phyloP scores from a whole-genome alignment of 2,329 filamentous ascomycete species.

The Geosmithia flava region DNA sequence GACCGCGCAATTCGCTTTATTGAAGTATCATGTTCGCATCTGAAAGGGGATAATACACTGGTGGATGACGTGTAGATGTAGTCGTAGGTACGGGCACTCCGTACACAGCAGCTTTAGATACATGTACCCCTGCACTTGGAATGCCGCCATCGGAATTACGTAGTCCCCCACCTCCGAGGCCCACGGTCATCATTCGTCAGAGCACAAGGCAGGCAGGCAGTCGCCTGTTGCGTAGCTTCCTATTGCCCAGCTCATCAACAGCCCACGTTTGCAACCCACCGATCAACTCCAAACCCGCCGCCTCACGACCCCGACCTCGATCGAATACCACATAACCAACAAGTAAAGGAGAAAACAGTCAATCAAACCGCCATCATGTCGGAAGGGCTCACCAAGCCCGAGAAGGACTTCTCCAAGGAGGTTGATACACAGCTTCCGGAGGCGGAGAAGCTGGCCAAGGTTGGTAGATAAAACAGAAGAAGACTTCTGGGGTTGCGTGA shows the following conservation, averaged over 20 bases:
- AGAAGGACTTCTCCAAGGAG: constrained; percentile 98
- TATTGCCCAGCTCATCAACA: constrained; percentile 4
- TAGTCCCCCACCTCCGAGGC: background rate
- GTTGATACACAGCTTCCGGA: constrained; percentile 85
- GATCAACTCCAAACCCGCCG: background rate
- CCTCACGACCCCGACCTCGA: background rate
- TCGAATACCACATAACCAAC: too few relatives aligned
- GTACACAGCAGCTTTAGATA: too few relatives aligned
- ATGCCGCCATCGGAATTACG: constrained; percentile 1
- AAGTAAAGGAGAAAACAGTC: background rate
- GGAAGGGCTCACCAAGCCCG: constrained; percentile 69
- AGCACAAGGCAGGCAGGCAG: constrained; percentile 13
- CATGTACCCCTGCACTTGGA: too few relatives aligned
- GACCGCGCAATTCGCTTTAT: too few relatives aligned
- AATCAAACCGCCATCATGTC: constrained; percentile 46
- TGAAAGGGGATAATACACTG: too few relatives aligned
- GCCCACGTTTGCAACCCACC: background rate
- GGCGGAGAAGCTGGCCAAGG: constrained; percentile 80
- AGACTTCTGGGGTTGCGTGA: background rate
- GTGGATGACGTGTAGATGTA: too few relatives aligned
- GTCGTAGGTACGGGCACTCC: too few relatives aligned
- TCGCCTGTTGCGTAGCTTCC: constrained; percentile 23
- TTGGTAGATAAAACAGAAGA: constrained; percentile 29
- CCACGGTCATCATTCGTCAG: constrained; percentile 4
- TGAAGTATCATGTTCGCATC: too few relatives aligned